Evolutionary conservation across 1,284 basidiomycete genomes (phyloP).

Genomic region (Schizophyllum amplum): DNA sequence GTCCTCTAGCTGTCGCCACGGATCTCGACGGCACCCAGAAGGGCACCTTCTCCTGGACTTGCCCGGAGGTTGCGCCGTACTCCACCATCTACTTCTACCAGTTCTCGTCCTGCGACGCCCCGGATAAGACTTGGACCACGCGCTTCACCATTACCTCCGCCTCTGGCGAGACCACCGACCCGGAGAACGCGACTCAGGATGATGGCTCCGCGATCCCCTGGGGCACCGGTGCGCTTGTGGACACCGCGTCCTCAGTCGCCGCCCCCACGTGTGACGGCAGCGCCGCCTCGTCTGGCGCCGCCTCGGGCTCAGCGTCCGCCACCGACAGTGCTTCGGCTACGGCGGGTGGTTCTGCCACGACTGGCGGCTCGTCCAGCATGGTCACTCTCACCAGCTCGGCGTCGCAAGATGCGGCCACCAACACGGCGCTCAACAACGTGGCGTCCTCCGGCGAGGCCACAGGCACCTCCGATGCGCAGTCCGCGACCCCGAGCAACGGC

Average conservation of each 20-base stretch:
- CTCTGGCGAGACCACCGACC: slow-evolving; percentile 38
- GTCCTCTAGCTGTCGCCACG: slow-evolving; percentile 42
- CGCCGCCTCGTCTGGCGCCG: slow-evolving; percentile 1
- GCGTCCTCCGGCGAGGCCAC: slow-evolving; percentile 4
- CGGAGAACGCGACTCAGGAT: slow-evolving; percentile 48
- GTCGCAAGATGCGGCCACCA: not conserved
- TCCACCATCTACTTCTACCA: slow-evolving; percentile 78
- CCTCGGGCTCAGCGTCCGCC: slow-evolving; percentile 1
- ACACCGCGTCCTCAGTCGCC: slow-evolving; percentile 29
- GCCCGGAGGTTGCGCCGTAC: slow-evolving; percentile 69
- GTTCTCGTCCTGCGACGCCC: slow-evolving; percentile 40
- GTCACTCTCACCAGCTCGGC: not conserved
- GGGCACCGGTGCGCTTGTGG: slow-evolving; percentile 59
- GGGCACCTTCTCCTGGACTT: slow-evolving; percentile 54
- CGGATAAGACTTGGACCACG: slow-evolving; percentile 61
- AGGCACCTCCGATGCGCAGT: not conserved
- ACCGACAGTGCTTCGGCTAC: not conserved
- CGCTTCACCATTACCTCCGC: slow-evolving; percentile 71
- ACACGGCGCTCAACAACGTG: not conserved
- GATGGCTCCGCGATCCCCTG: slow-evolving; percentile 50
- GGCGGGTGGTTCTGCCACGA: not conserved
- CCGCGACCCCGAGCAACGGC: slow-evolving; percentile 11
- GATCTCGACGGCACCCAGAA: slow-evolving; percentile 44
- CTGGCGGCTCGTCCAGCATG: not conserved
- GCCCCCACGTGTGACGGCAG: slow-evolving; percentile 19